These are phyloP conservation scores for Lipomyces yamadae DNA, from an alignment of 805 yeast species.

Conservation along the genomic window DNA sequence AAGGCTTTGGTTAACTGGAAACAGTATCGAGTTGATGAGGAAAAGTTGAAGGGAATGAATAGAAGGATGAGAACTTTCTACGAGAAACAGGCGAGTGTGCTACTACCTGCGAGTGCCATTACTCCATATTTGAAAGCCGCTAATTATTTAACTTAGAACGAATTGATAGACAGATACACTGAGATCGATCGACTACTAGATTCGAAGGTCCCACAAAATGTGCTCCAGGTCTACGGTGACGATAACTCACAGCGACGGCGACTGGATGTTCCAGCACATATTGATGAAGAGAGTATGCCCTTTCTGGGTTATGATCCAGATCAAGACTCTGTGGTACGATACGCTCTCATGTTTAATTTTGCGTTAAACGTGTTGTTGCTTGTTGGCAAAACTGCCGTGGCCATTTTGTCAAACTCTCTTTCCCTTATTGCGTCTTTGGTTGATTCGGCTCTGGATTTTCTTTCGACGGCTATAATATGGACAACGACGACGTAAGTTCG, in stretches of 20 bases:
- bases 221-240: conserved; percentile 64
- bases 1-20: conserved; percentile 53
- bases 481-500: conserved; percentile 49
- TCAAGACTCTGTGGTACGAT: conserved; percentile 51
- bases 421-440: conserved; percentile 79
- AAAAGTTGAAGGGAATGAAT: conserved; percentile 35
- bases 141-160: conserved; percentile 54
- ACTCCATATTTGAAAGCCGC: background rate
- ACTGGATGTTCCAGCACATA: conserved; percentile 60
- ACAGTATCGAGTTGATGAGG: conserved; percentile 34
- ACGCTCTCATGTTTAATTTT: conserved; percentile 70
- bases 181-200: conserved; percentile 71
- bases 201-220: conserved; percentile 67
- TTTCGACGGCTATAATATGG: conserved; percentile 75
- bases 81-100: conserved; percentile 48
- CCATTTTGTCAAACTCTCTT: conserved; percentile 68
- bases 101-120: background rate
- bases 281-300: conserved; percentile 61
- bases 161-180: conserved; percentile 57
- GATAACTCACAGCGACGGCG: conserved; percentile 42
- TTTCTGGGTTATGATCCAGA: conserved; percentile 54
- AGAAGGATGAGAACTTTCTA: conserved; percentile 54
- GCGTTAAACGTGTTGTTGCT: conserved; percentile 61
- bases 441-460: conserved; percentile 73
- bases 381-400: conserved; percentile 60